These are phyloP conservation scores for Xylaria sp. DNA, from an alignment of 2,329 filamentous ascomycete species.

Conservation along the genomic window DNA sequence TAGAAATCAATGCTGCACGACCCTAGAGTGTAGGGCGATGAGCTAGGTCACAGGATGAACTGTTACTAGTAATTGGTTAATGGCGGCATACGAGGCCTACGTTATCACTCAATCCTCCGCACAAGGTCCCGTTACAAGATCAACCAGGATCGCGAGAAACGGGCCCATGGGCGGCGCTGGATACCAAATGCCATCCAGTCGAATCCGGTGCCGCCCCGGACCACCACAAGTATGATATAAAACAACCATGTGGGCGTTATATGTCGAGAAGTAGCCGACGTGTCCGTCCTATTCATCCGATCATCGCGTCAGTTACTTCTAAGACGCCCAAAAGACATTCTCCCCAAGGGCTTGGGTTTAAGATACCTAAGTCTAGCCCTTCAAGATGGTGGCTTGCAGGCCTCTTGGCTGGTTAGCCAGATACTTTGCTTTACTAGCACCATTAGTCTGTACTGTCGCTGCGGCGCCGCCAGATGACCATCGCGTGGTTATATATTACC, in stretches of 20 bases:
- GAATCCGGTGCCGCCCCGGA: conserved; percentile 2
- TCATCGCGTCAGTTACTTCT: neutral
- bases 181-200: conserved; percentile 10
- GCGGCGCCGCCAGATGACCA: conserved; percentile 36
- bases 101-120: conserved; percentile 15
- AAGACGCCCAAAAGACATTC: neutral
- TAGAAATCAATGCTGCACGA: conserved; percentile 9
- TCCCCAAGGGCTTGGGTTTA: neutral
- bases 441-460: conserved; percentile 24
- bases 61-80: neutral
- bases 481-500: conserved; percentile 50
- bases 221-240: conserved; percentile 16
- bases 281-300: conserved; percentile 4
- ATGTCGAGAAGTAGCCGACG: neutral
- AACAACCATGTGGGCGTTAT: neutral
- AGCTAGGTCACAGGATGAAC: neutral
- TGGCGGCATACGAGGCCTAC: conserved; percentile 20
- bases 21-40: conserved; percentile 5
- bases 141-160: neutral
- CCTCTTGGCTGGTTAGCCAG: conserved; percentile 29
- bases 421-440: conserved; percentile 33
- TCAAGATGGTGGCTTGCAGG: conserved; percentile 35
- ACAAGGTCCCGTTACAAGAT: conserved; percentile 15
- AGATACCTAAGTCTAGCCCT: conserved; percentile 3
- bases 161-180: conserved; percentile 6